Evolutionary conservation across 2,329 filamentous ascomycete genomes (phyloP), one percentile per base, ranked within the genome.

Genomic region (Paecilomyces variotii): DNA sequence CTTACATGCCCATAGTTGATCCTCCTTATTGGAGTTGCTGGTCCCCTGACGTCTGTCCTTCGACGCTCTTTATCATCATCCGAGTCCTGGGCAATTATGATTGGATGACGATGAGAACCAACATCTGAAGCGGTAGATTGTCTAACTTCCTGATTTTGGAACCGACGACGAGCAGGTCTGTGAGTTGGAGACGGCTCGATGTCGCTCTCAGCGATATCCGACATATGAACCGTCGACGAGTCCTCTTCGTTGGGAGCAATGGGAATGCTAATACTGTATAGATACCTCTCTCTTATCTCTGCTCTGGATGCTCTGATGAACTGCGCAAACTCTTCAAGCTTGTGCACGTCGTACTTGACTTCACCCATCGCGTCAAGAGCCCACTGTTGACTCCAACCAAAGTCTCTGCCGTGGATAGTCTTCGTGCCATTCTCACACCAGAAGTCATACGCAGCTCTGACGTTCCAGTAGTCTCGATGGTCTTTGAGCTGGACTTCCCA

Each of bases 401-500:
- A 62, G 7, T 54, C 45, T 28, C 61, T 56, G 25, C 62, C 63
- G 7, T 62, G 55, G 34, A 59, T 59, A 1, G 61, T 65, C 10
- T 53, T 51, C 1, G 54, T 45, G 5, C 57, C 57, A 35, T 59
- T 25, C 14, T 61, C 58, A 6, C 56, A 58, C 64, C 64, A 67
- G 49, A 63, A 65, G 10, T 57, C 51, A 28, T 65, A 55, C 2
- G 64, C 62, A 11, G 55, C 57, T 49, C 55, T 34, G 25, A 67
- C 58, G 28, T 63, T 64, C 59, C 57, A 56, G 10, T 54, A 19
- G 27, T 62, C 58, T n/a, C 62, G 56, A 14, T 50, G 54, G 19
- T 58, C 26, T 28, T 51, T 32, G 6, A 67, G 59, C 51, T 67
- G 64, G 11, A 63, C 57, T 19, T 58, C 45, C 63, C 64, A 67